Conservation (phyloP, 2,329 filamentous ascomycete genomes). For the Penicillium janthinellum region DNA sequence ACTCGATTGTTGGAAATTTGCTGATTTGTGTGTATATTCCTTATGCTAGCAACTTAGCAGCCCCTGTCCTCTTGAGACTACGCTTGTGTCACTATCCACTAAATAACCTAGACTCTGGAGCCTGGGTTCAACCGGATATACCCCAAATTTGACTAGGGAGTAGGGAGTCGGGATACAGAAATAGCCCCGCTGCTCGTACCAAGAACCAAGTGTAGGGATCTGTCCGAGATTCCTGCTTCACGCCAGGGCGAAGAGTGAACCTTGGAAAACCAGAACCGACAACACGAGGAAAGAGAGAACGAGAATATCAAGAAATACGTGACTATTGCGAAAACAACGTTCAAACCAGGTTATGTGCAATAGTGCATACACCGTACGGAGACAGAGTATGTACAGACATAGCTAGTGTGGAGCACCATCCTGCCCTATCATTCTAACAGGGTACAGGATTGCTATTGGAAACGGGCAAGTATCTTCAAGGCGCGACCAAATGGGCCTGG, state of each 20-base stretch:
- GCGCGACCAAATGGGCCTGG: too few relatives aligned
- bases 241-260: slow-evolving; percentile 3
- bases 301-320: not conserved
- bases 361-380: too few relatives aligned
- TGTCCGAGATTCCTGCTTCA: not conserved
- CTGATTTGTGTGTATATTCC: not conserved
- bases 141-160: not conserved
- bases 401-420: slow-evolving; percentile 24
- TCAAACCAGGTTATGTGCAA: slow-evolving; percentile 6
- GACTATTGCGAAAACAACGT: not conserved
- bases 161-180: not conserved
- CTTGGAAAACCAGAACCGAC: slow-evolving; percentile 7
- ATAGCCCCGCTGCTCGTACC: not conserved
- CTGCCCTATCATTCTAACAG: not conserved
- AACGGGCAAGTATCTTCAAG: not conserved
- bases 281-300: not conserved
- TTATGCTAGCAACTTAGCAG: too few relatives aligned
- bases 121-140: not conserved
- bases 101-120: too few relatives aligned
- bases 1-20: not conserved
- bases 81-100: too few relatives aligned
- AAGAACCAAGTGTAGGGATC: not conserved
- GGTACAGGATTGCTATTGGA: not conserved
- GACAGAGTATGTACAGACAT: not conserved
- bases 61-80: too few relatives aligned